phyloP scores from a whole-genome alignment of 2,329 filamentous ascomycete genomes.

The Fusarium begoniae region DNA sequence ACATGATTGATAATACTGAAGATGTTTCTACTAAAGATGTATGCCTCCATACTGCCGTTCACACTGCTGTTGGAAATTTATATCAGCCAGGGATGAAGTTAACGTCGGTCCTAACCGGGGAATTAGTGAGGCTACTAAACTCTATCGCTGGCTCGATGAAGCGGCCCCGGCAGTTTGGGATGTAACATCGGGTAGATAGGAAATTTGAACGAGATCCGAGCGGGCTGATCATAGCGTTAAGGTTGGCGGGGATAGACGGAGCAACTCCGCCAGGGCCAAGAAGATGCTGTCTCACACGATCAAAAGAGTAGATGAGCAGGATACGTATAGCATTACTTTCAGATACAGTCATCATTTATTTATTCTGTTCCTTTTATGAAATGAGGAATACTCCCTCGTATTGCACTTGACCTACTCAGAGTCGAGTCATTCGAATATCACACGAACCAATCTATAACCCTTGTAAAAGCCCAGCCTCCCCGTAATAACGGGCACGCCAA shows the following conservation, averaged over 20 bases:
- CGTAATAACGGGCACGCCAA: neutral
- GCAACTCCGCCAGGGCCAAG: neutral
- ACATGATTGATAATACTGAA: neutral
- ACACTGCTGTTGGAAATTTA: neutral
- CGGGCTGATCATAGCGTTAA: neutral
- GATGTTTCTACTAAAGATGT: rapidly evolving
- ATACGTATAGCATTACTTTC: neutral
- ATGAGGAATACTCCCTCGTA: neutral
- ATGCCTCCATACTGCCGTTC: neutral
- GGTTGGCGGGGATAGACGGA: neutral
- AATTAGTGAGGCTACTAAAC: neutral
- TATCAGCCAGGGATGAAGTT: neutral
- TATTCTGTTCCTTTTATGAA: neutral
- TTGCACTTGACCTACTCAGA: neutral
- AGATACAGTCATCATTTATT: too few relatives aligned
- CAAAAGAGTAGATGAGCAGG: neutral
- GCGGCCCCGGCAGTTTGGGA: neutral
- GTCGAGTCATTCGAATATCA: neutral
- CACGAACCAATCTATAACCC: neutral
- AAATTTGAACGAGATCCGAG: neutral
- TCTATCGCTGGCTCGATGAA: neutral
- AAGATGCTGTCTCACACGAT: neutral
- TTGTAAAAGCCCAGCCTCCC: neutral
- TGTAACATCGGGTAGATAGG: neutral
- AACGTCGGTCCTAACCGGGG: neutral